These are phyloP conservation scores for Nitzschia sp. DNA, from an alignment of 108 stramenopile species.

Conservation along the genomic window DNA sequence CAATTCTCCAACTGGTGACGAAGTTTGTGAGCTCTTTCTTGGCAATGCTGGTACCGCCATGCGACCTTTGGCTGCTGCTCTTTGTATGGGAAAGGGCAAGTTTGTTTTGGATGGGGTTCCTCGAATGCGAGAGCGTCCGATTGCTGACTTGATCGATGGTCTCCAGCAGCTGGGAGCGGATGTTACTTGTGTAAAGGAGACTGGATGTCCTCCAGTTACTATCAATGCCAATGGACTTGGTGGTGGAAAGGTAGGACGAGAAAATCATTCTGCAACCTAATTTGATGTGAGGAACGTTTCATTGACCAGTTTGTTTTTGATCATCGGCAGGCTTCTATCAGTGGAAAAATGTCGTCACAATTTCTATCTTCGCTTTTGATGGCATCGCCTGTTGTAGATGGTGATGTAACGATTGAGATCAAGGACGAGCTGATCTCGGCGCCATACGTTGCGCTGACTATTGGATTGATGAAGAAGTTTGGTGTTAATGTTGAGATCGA, in stretches of 20 bases:
- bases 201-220: slow-evolving; percentile 93
- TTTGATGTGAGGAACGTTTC: background rate
- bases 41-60: slow-evolving; percentile 97
- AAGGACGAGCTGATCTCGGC: slow-evolving; percentile 95
- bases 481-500: slow-evolving; percentile 75
- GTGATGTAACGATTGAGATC: slow-evolving; percentile 85
- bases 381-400: slow-evolving; percentile 86
- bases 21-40: slow-evolving; percentile 79
- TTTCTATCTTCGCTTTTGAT: slow-evolving; percentile 95
- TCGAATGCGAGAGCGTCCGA: slow-evolving; percentile 96
- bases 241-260: slow-evolving; percentile 53
- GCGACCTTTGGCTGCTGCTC: slow-evolving; percentile 92
- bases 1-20: slow-evolving; percentile 58
- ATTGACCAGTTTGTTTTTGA: background rate
- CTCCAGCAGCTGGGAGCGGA: slow-evolving; percentile 93
- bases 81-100: slow-evolving; percentile 88
- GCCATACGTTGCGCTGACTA: slow-evolving; percentile 94
- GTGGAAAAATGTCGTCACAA: slow-evolving; percentile 97
- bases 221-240: slow-evolving; percentile 71
- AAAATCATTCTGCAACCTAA: no score
- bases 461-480: slow-evolving; percentile 96
- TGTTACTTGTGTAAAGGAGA: slow-evolving; percentile 80
- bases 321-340: slow-evolving; percentile 60
- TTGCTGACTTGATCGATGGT: slow-evolving; percentile 92
- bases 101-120: slow-evolving; percentile 95